A percentile compares a stretch with the other conserved stretches of the same genome.
Evolutionary conservation across 352 stramenopile species (phyloP).

Genomic region (Pythium brassicae): DNA sequence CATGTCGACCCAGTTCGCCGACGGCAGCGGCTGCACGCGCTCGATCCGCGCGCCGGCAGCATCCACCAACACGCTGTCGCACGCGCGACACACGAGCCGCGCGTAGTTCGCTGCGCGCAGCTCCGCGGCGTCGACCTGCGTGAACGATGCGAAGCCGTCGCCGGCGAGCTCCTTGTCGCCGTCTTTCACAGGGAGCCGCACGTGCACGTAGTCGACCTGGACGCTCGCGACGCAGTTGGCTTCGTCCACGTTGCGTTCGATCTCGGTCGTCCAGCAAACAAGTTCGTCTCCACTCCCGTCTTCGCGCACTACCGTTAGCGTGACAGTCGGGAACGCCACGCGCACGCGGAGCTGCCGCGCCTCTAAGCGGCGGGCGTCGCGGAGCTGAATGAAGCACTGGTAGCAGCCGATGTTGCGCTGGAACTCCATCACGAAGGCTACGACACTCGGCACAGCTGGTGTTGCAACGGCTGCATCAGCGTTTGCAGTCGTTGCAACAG

Average conservation of each 20-base stretch:
- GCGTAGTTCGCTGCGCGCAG: constrained; percentile 40
- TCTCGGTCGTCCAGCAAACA: constrained; percentile 41
- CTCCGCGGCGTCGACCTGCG: constrained; percentile 36
- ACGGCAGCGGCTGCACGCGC: constrained; percentile 69
- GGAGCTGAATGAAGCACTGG: constrained; percentile 55
- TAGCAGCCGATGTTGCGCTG: constrained; percentile 83
- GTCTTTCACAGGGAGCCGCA: constrained; percentile 47
- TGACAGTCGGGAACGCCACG: constrained; percentile 34
- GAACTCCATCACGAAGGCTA: constrained; percentile 55
- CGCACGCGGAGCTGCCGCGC: constrained; percentile 23
- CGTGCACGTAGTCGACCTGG: constrained; percentile 52
- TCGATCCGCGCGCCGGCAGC: constrained; percentile 19
- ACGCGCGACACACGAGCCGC: constrained; percentile 40
- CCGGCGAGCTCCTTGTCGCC: constrained; percentile 45
- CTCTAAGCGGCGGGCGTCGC: constrained; percentile 15
- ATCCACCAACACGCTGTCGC: constrained; percentile 18
- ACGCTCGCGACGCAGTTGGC: constrained; percentile 18
- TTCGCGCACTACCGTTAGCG: constrained; percentile 13
- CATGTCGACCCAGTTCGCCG: constrained; percentile 85
- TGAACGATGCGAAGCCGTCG: constrained; percentile 54
- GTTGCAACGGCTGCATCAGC: constrained; percentile 1
- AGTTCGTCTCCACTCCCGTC: not conserved
- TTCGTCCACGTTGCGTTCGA: constrained; percentile 52
- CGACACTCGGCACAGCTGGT: constrained; percentile 10
- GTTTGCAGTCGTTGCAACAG: constrained; percentile 19